Base-by-base conservation (phyloP, 495 filamentous ascomycete species). In the Lasiosphaeria ovina region DNA sequence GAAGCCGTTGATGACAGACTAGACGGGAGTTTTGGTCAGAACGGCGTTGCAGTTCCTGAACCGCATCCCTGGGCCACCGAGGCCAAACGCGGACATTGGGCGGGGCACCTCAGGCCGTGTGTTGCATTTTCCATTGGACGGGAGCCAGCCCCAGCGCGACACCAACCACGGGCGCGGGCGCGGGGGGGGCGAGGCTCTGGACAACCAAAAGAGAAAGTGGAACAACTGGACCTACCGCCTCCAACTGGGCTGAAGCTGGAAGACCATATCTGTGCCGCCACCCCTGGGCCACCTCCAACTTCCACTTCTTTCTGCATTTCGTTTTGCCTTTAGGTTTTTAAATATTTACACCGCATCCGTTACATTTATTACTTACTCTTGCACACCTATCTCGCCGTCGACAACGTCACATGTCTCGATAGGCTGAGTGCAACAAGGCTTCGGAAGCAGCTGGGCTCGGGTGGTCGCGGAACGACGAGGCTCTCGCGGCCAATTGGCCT, bases 21-120 rank as follows among this genome's bases (percentile, higher is more conserved):
- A 24, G 24, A 24, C 1, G 24, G 24, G 32, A 16, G 35, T n/a
- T 54, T 35, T 33, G 31, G 34, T 44, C 49, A 36, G 38, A 16
- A 32, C 52, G 24, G 24, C 24, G 24, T 24, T 24, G 24, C 2
- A 24, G 56, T 63, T 54, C 51, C 56, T 59, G 64, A 58, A 66
- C 64, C 64, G 54, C 60, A 60, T 55, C 49, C 57, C 35, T 34
- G 60, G 60, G 57, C 64, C 64, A 55, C 45, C 17, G 47, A 62
- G 44, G 12, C 44, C 44, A 47, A n/a, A 47, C 38, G 38, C 12
- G 44, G 44, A 34, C 34, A 35, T 48, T 16, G 58, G 38, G 24
- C 51, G 48, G 35, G 24, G 17, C 17, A 12, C 12, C 17, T 54
- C 42, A n/a, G 12, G 55, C n/a, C 35, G 57, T 16, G 57, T 42